These are phyloP conservation scores for Cytidiella melzeri DNA, from an alignment of 768 basidiomycete genomes.

Conservation along the genomic window DNA sequence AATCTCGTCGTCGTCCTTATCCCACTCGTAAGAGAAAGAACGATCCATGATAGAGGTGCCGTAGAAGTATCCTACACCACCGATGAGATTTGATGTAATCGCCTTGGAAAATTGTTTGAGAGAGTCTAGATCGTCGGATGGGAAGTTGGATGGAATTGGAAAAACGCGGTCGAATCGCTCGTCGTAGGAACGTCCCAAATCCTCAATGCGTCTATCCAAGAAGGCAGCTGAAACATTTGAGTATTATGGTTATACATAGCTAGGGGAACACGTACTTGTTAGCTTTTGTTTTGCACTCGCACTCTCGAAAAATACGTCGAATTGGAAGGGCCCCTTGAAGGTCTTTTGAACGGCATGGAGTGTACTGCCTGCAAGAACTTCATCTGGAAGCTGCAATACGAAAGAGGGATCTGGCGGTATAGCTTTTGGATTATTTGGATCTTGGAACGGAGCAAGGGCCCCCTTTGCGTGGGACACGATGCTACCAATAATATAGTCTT, in stretches of 20 bases:
- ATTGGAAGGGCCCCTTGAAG: constrained; percentile 80
- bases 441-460: constrained; percentile 48
- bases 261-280: constrained; percentile 40
- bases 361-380: constrained; percentile 66
- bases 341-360: constrained; percentile 83
- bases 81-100: constrained; percentile 86
- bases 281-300: constrained; percentile 59
- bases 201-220: constrained; percentile 65
- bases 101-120: constrained; percentile 77
- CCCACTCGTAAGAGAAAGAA: constrained; percentile 87
- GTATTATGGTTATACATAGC: background rate
- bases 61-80: constrained; percentile 93
- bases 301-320: constrained; percentile 87
- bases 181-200: constrained; percentile 54
- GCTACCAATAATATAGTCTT: constrained; percentile 62
- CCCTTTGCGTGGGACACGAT: constrained; percentile 54
- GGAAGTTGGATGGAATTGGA: constrained; percentile 55
- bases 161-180: constrained; percentile 65
- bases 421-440: constrained; percentile 32
- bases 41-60: constrained; percentile 84
- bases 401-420: constrained; percentile 77
- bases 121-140: constrained; percentile 37
- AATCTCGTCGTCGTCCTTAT: constrained; percentile 58
- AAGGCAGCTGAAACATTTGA: constrained; percentile 40
- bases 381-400: constrained; percentile 70